Base-by-base conservation (phyloP, 768 basidiomycete species). In the Crassisporium funariophilum region DNA sequence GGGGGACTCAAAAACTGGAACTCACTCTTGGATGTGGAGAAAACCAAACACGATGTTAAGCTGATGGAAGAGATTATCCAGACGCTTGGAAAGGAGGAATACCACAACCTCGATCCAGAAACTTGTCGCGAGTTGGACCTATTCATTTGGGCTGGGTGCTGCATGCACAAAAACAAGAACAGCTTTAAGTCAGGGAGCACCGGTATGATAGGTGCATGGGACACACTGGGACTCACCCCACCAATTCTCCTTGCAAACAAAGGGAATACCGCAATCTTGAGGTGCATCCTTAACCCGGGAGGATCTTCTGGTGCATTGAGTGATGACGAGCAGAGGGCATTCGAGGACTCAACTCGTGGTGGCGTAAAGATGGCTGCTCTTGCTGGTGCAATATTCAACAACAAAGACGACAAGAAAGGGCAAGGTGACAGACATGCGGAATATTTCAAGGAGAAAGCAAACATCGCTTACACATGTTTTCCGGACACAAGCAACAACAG, bases 101-200 rank as follows among this genome's bases (percentile, higher is more conserved):
- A 58, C 44, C 53, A 59, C 4, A 13, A n/a, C 9, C 38, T 66
- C 12, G 36, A 52, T 15, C 44, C 47, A n/a, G 47, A 41, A 15
- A 58, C 61, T 20, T 42, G 49, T 34, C 38, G 38, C 21, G 19
- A 19, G 6, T 11, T 64, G 0, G 42, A 60, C 9, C 52, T 70
- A 1, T 72, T 72, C 47, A 47, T 73, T 7, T 67, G 63, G 61
- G 65, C 51, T 17, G 69, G 68, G 1, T 73, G 71, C 50, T 66
- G 63, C 37, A 69, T 68, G 65, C 71, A 73, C 55, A 72, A 72
- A 49, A 69, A 71, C 17, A 53, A 57, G 33, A 73, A 72, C 42
- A 51, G 55, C 8, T 53, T 68, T 35, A 66, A 67, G 37, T 65
- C 57, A 6, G 68, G 68, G 0, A 55, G 57, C 34, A 19, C 21